Evolutionary conservation across 805 yeast species (phyloP).

Genomic region (Schizosaccharomyces cryophilus): DNA sequence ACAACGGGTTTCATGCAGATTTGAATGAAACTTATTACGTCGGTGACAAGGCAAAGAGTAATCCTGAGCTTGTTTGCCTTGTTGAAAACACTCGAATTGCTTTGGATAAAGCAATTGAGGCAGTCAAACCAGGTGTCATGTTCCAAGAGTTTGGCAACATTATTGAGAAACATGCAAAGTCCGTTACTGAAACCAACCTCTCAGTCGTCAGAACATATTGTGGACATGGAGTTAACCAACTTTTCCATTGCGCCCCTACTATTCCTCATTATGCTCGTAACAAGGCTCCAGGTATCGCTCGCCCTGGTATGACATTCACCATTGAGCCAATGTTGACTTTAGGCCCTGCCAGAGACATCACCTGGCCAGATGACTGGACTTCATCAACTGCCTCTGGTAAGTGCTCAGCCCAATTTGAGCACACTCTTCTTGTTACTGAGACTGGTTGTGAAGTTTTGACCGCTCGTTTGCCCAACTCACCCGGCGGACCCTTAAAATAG

Average conservation of each 20-base stretch:
- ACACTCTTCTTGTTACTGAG: slow-evolving; percentile 76
- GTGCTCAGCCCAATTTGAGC: slow-evolving; percentile 78
- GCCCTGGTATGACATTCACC: slow-evolving; percentile 90
- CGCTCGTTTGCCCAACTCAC: slow-evolving; percentile 53
- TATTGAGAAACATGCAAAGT: slow-evolving; percentile 66
- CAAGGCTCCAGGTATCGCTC: slow-evolving; percentile 79
- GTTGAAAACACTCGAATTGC: slow-evolving; percentile 84
- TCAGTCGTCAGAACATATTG: slow-evolving; percentile 76
- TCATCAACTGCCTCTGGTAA: slow-evolving; percentile 75
- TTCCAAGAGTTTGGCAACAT: slow-evolving; percentile 68
- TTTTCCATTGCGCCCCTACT: slow-evolving; percentile 80
- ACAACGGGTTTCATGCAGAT: slow-evolving; percentile 81
- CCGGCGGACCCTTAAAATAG: slow-evolving; percentile 46
- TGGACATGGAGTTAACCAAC: slow-evolving; percentile 76
- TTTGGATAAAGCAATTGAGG: slow-evolving; percentile 55
- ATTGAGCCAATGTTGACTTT: slow-evolving; percentile 90
- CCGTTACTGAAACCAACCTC: slow-evolving; percentile 26
- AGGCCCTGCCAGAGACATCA: slow-evolving; percentile 54
- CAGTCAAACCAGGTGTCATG: slow-evolving; percentile 76
- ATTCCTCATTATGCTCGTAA: slow-evolving; percentile 86
- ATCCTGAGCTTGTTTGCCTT: slow-evolving; percentile 61
- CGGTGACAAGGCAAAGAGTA: slow-evolving; percentile 62
- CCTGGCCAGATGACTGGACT: slow-evolving; percentile 98
- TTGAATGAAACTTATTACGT: slow-evolving; percentile 91
- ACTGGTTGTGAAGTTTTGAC: slow-evolving; percentile 78